Base-by-base conservation (phyloP, 495 filamentous ascomycete species). In the Annulohypoxylon maeteangense region DNA sequence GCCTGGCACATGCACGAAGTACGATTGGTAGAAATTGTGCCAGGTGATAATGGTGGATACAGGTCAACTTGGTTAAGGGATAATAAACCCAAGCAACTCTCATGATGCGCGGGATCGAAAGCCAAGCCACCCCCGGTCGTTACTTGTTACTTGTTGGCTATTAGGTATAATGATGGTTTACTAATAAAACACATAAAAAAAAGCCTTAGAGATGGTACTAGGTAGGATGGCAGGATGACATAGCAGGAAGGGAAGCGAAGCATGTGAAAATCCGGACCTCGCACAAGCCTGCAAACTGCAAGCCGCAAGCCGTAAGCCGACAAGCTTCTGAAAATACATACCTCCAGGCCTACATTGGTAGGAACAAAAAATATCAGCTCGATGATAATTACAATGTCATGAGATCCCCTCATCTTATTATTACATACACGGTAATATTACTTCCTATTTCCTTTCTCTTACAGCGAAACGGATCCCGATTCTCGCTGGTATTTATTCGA, bases 41-140 rank as follows among this genome's bases (percentile, higher is more conserved):
- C 70, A 72, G 70, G 54, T 72, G 70, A 72, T 65, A 60, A 31
- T 50, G 56, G 54, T 60, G 60, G 60, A 72, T 67, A 67, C 62
- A 71, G 70, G 58, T 68, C 48, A 68, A 65, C 53, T 65, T 54
- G 60, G 59, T 29, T 47, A 40, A 27, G 20, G 42, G n/a, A n/a
- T n/a, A n/a, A n/a, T n/a, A n/a, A n/a, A n/a, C n/a, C 63, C 48
- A 59, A 55, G 18, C 55, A 56, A 57, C 38, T 31, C 69, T 54
- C 68, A 60, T 65, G 54, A 64, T 38, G 65, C 55, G 38, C 62
- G 40, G 64, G 60, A 65, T 65, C 45, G 55, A 68, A 44, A 58
- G 64, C 69, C 62, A 72, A 48, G 53, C 69, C 27, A 67, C 57
- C 59, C 58, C 69, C 55, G 12, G 48, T 61, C 40, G 16, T 44